Evolutionary conservation across 257 asterid genomes (phyloP).

Genomic region (Solanum pimpinellifolium): DNA sequence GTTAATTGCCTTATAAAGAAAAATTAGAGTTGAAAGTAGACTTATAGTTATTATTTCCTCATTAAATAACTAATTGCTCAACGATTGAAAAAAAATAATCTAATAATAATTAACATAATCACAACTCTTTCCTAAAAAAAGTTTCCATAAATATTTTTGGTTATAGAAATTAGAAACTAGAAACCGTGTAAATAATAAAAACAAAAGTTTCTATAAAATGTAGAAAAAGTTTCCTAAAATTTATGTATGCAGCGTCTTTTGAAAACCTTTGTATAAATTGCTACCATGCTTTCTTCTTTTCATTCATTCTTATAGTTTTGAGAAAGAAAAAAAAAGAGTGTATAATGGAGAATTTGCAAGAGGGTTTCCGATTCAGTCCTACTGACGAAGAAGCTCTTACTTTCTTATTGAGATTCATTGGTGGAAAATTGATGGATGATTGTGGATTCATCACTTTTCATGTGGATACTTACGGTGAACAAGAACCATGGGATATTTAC

Average conservation of each 20-base stretch:
- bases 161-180: background rate
- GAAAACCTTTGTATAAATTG: too few relatives aligned
- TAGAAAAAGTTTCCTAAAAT: background rate
- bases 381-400: background rate
- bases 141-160: background rate
- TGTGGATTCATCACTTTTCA: background rate
- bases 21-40: background rate
- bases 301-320: background rate
- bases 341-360: background rate
- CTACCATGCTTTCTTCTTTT: background rate
- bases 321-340: too few relatives aligned
- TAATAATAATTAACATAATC: too few relatives aligned
- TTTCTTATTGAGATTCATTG: background rate
- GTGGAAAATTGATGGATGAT: background rate
- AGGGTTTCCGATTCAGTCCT: background rate
- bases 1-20: too few relatives aligned
- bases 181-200: background rate
- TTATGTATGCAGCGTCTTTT: background rate
- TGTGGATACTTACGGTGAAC: background rate
- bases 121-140: background rate
- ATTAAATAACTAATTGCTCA: background rate
- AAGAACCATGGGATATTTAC: background rate
- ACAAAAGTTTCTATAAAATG: too few relatives aligned
- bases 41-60: background rate
- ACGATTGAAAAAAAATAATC: too few relatives aligned